Evolutionary conservation across 2,329 filamentous ascomycete genomes (phyloP), one percentile per base, ranked within the genome.

Genomic region (Sporothrix brasiliensis): DNA sequence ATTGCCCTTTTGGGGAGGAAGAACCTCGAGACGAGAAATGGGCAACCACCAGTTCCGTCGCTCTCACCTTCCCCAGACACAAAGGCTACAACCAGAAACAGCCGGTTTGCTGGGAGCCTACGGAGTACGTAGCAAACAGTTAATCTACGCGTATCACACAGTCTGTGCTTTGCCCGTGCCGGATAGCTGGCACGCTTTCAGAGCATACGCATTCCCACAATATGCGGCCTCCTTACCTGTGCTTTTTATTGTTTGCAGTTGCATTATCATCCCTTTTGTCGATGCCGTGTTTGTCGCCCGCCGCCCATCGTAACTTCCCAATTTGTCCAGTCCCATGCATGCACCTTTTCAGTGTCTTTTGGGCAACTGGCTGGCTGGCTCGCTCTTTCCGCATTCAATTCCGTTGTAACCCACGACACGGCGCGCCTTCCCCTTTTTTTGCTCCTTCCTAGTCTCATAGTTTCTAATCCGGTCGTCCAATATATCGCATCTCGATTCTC

Each of bases 151-250:
- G 34, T 54, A 19, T 27, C 65, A 56, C 30, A 54, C 34, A 44
- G 16, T 41, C 49, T 21, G 30, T 14, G 52, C 21, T 67, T 39
- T 67, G 24, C 47, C 63, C 39, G 47, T 53, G 63, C 63, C 27
- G 39, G n/a, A 39, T 66, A 27, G 66, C 53, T 30, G 39, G 66
- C 21, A 44, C 47, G 50, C 24, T 54, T 54, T 41, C 67, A 69
- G 53, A 68, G 52, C 52, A 13, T 39, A 21, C 52, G 34, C 66
- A 49, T 13, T 6, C 34, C 56, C 19, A 13, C 34, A 39, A 24
- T 50, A 52, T 54, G 49, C 65, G 41, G n/a, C n/a, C 66, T 68
- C 66, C 66, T 58, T 68, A 30, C 66, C 47, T 58, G 34, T 68
- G 52, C 66, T 67, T 67, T 44, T 44, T 21, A 39, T 47, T 21